A percentile compares a stretch with the other conserved stretches of the same genome.
Conservation (phyloP, 1,139 yeast species). For the Pichia sp. region DNA sequence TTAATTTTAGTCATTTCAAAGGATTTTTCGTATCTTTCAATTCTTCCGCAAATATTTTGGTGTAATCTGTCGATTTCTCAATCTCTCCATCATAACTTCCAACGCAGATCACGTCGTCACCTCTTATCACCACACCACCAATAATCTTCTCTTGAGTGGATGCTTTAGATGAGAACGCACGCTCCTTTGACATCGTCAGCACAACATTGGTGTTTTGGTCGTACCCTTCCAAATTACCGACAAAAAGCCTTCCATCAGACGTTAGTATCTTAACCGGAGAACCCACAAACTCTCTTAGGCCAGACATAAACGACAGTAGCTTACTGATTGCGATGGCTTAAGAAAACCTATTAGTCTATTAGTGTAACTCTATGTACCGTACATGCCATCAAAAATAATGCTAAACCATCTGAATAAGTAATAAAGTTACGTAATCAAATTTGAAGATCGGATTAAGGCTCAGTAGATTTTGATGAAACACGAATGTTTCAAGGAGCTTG, state of each 20-base stretch:
- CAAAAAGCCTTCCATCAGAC: constrained; percentile 72
- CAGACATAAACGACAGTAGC: constrained; percentile 9
- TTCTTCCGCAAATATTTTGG: constrained; percentile 35
- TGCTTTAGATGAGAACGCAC: constrained; percentile 42
- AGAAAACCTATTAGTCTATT: neutral
- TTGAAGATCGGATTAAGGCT: neutral
- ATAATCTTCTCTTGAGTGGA: constrained; percentile 51
- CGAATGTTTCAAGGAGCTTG: neutral
- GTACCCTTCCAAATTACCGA: constrained; percentile 72
- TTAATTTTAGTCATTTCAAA: constrained; percentile 12
- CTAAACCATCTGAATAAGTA: neutral
- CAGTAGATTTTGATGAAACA: neutral
- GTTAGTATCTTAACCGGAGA: constrained; percentile 64
- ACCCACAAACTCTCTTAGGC: constrained; percentile 32
- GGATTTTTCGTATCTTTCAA: constrained; percentile 36
- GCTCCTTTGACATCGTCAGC: constrained; percentile 56
- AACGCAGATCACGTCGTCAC: constrained; percentile 69
- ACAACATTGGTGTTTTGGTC: constrained; percentile 78
- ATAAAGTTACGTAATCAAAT: neutral
- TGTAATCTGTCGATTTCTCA: constrained; percentile 55
- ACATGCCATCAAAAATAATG: neutral
- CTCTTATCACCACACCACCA: constrained; percentile 71
- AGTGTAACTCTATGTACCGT: neutral
- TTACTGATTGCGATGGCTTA: neutral
- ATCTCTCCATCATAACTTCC: constrained; percentile 62